These are phyloP conservation scores for Boletus pseudopeckii DNA, from an alignment of 768 basidiomycete species.

Conservation along the genomic window DNA sequence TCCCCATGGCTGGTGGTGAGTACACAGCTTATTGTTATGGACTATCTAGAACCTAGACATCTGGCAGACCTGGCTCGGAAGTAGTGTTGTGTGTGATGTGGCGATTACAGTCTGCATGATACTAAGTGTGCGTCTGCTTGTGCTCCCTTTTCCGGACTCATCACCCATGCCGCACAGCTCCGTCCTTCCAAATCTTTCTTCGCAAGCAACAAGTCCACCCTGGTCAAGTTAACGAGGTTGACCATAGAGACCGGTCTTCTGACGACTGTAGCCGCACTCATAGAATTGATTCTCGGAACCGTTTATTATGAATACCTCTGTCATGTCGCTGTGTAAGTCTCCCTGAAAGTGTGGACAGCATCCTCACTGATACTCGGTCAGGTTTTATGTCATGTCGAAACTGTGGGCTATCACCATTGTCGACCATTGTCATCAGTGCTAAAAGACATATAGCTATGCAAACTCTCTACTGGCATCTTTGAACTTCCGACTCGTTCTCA, in stretches of 20 bases:
- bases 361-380: neutral
- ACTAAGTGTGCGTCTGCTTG: constrained; percentile 3
- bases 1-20: constrained; percentile 14
- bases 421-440: neutral
- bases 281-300: constrained; percentile 15
- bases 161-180: constrained; percentile 7
- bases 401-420: constrained; percentile 1
- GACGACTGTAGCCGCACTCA: constrained; percentile 16
- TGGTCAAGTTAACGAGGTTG: constrained; percentile 16
- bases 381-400: constrained; percentile 15
- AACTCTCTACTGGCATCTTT: constrained; percentile 17
- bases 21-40: too few species aligned
- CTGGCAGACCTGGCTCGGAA: constrained; percentile 21
- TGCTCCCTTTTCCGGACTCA: neutral
- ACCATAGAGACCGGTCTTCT: constrained; percentile 26
- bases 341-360: neutral
- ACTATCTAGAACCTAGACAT: neutral
- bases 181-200: constrained; percentile 7
- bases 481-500: constrained; percentile 13
- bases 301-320: neutral
- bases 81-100: constrained; percentile 17
- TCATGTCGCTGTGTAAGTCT: constrained; percentile 20
- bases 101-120: constrained; percentile 22
- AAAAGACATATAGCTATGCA: constrained; percentile 10
- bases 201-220: neutral